These are phyloP conservation scores for Pyracantha coccinea DNA, from an alignment of 331 rosid genomes.

Conservation along the genomic window DNA sequence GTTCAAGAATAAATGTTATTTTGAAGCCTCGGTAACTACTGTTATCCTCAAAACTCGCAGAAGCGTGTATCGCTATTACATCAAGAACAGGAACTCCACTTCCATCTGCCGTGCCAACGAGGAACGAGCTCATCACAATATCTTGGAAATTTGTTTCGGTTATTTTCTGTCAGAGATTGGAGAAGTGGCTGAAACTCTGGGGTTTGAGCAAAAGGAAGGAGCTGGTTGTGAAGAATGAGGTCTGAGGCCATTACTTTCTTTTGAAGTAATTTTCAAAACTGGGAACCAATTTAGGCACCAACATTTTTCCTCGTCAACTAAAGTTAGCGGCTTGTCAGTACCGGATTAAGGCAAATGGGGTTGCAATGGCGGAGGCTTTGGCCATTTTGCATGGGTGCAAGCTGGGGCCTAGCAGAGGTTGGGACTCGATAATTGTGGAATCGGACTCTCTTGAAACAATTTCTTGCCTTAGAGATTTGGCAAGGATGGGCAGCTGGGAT, in stretches of 20 bases:
- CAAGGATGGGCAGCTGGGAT: too few species aligned
- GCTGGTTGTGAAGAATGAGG: constrained; percentile 62
- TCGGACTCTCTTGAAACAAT: too few species aligned
- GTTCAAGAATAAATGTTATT: neutral
- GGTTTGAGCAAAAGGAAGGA: constrained; percentile 58
- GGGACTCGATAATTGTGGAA: too few species aligned
- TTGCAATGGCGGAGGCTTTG: too few species aligned
- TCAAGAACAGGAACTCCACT: constrained; percentile 55
- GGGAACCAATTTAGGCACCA: too few species aligned
- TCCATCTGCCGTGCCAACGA: constrained; percentile 55
- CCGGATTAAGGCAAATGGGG: too few species aligned
- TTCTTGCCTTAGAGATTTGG: too few species aligned
- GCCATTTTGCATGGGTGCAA: too few species aligned
- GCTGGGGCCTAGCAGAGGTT: too few species aligned
- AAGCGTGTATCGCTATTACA: neutral
- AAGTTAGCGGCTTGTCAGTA: too few species aligned
- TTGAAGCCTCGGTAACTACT: neutral
- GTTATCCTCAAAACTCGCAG: neutral
- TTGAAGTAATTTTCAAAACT: too few species aligned
- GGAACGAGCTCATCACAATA: constrained; percentile 56
- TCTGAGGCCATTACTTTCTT: constrained; percentile 23
- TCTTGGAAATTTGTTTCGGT: constrained; percentile 39
- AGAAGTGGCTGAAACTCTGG: constrained; percentile 45
- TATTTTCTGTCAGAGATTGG: constrained; percentile 36
- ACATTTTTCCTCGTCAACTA: too few species aligned